Conservation (phyloP, 306 rosid species). For the Betula pendula region DNA sequence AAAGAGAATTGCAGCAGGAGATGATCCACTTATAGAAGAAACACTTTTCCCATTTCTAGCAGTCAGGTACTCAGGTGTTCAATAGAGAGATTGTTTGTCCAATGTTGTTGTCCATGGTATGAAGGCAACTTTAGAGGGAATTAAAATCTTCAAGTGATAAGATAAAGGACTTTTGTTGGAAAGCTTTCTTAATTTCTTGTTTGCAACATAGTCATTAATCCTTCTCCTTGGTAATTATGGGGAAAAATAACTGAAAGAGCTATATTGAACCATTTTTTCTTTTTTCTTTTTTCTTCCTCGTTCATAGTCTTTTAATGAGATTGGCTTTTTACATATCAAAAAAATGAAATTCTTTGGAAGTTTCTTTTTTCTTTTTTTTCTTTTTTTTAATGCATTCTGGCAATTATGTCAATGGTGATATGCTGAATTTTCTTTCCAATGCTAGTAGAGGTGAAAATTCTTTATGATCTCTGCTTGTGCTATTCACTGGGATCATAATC, state of each 20-base stretch:
- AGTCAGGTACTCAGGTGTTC: too few species aligned
- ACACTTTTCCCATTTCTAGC: too few species aligned
- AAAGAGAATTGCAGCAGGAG: too few species aligned
- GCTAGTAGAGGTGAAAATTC: neutral
- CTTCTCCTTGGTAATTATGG: neutral
- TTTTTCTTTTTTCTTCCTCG: neutral
- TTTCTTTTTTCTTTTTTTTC: neutral
- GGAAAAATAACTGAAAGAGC: neutral
- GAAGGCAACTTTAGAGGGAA: neutral
- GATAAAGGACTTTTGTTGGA: neutral
- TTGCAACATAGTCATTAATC: neutral
- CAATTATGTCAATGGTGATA: neutral
- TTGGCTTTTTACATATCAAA: too few species aligned
- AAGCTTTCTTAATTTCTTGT: neutral
- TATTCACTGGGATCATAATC: neutral
- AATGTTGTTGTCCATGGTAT: neutral
- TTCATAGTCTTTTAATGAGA: neutral
- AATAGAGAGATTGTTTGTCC: too few species aligned
- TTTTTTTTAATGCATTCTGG: neutral
- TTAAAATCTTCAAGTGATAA: too few species aligned
- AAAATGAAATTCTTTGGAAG: neutral
- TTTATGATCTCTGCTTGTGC: too few species aligned
- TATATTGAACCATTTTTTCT: neutral
- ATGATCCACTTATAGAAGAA: too few species aligned
- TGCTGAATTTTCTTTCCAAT: neutral